Evolutionary conservation across 2,329 filamentous ascomycete genomes (phyloP).

Genomic region (Aspergillus clavatus): DNA sequence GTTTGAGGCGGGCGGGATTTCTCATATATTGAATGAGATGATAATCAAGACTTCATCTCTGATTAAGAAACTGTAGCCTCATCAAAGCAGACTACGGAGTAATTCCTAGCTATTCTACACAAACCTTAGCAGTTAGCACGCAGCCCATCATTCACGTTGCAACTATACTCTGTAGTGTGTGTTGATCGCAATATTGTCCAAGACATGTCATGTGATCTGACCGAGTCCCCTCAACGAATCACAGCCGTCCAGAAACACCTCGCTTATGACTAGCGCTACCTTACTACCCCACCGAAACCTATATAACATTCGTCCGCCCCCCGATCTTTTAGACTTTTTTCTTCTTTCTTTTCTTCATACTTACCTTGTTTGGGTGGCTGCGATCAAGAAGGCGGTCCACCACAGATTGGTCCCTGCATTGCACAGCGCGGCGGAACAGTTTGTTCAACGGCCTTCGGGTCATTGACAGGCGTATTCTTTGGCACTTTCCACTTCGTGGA

Average conservation of each 20-base stretch:
- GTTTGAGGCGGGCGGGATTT: background rate
- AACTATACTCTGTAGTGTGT: constrained; percentile 1
- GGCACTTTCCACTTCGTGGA: constrained; percentile 29
- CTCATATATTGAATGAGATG: background rate
- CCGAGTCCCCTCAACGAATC: constrained; percentile 6
- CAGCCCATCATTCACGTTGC: too few species aligned
- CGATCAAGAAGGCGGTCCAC: constrained; percentile 45
- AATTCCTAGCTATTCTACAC: too few species aligned
- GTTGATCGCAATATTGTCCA: too few species aligned
- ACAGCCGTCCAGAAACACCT: background rate
- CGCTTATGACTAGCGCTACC: constrained; percentile 18
- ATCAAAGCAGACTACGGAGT: too few species aligned
- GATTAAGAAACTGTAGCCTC: too few species aligned
- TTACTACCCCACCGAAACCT: constrained; percentile 1
- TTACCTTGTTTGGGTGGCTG: constrained; percentile 48
- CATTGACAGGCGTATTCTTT: constrained; percentile 40
- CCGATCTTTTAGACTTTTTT: constrained; percentile 22
- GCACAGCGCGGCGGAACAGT: constrained; percentile 52
- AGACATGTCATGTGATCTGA: too few species aligned
- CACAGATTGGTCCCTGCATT: constrained; percentile 52
- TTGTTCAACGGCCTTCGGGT: constrained; percentile 29
- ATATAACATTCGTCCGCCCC: constrained; percentile 15
- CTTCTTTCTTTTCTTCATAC: constrained; percentile 47
- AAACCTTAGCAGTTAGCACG: too few species aligned
- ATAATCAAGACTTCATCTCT: too few species aligned